Evolutionary conservation across 2,329 filamentous ascomycete genomes (phyloP).

Genomic region (Cadophora luteo-olivacea): DNA sequence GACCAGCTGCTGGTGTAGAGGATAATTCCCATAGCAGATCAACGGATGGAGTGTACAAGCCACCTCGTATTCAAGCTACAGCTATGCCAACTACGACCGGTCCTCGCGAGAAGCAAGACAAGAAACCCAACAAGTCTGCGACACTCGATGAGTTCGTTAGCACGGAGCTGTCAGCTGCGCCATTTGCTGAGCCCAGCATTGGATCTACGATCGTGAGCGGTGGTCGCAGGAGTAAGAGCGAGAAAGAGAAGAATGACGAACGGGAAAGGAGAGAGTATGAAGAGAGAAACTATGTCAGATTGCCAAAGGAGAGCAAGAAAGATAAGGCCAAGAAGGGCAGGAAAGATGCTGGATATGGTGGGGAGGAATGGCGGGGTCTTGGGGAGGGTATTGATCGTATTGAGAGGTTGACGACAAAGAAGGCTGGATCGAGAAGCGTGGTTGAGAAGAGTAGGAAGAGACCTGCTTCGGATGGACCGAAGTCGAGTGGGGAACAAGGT

Average conservation of each 20-base stretch:
- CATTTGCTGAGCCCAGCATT: slow-evolving; percentile 86
- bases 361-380: slow-evolving; percentile 90
- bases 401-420: slow-evolving; percentile 78
- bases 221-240: slow-evolving; percentile 80
- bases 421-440: slow-evolving; percentile 58
- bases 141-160: slow-evolving; percentile 92
- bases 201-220: slow-evolving; percentile 85
- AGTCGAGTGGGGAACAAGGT: slow-evolving; percentile 71
- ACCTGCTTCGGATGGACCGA: slow-evolving; percentile 73
- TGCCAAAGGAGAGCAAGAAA: slow-evolving; percentile 89
- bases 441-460: slow-evolving; percentile 90
- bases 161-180: slow-evolving; percentile 82
- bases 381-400: slow-evolving; percentile 88
- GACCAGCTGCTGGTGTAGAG: slow-evolving; percentile 38
- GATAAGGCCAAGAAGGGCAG: slow-evolving; percentile 71
- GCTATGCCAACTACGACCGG: slow-evolving; percentile 70
- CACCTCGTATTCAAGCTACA: slow-evolving; percentile 86
- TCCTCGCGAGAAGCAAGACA: slow-evolving; percentile 59
- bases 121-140: slow-evolving; percentile 73
- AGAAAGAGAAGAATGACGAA: slow-evolving; percentile 77
- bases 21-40: slow-evolving; percentile 45
- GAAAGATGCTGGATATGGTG: slow-evolving; percentile 72
- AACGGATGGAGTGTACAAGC: slow-evolving; percentile 79
- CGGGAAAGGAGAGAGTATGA: slow-evolving; percentile 85
- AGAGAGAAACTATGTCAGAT: slow-evolving; percentile 87